phyloP scores from a whole-genome alignment of 2,329 filamentous ascomycete genomes.

The Myriosclerotinia curreyana region DNA sequence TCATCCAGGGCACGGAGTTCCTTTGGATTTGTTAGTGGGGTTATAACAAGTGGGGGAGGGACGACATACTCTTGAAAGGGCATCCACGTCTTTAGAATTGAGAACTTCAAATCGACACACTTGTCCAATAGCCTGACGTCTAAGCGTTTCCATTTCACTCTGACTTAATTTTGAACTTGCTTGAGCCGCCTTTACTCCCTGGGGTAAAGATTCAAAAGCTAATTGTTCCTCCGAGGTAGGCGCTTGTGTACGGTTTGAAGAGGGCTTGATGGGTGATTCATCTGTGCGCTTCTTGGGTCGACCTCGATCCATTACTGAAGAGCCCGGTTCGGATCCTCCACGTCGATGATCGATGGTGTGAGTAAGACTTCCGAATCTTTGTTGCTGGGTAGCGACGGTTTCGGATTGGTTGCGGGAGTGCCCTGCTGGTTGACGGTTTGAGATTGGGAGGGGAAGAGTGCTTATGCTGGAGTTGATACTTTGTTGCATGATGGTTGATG shows the following conservation, averaged over 20 bases:
- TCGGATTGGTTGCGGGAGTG: slow-evolving; percentile 32
- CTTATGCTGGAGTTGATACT: background rate
- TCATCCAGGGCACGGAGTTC: slow-evolving; percentile 76
- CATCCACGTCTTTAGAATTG: slow-evolving; percentile 58
- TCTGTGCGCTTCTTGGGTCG: slow-evolving; percentile 56
- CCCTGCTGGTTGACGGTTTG: slow-evolving; percentile 8
- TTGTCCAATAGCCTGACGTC: slow-evolving; percentile 60
- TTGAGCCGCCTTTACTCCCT: slow-evolving; percentile 54
- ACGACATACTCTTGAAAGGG: slow-evolving; percentile 56
- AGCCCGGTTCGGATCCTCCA: slow-evolving; percentile 54
- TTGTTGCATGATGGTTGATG: slow-evolving; percentile 5
- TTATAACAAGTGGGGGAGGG: background rate
- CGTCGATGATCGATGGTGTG: slow-evolving; percentile 46
- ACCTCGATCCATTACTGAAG: slow-evolving; percentile 59
- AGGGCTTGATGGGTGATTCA: slow-evolving; percentile 42
- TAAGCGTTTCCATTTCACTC: slow-evolving; percentile 50
- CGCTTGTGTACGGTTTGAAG: slow-evolving; percentile 19
- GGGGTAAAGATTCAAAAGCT: slow-evolving; percentile 60
- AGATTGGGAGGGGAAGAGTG: slow-evolving; percentile 8
- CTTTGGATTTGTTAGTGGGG: slow-evolving; percentile 40
- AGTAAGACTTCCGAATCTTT: slow-evolving; percentile 13
- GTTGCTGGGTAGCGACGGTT: background rate
- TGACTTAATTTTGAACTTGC: slow-evolving; percentile 48
- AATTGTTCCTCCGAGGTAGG: slow-evolving; percentile 46
- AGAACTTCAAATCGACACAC: slow-evolving; percentile 64